Conservation (phyloP, 768 basidiomycete species). For the Boletus tylopilopsis region DNA sequence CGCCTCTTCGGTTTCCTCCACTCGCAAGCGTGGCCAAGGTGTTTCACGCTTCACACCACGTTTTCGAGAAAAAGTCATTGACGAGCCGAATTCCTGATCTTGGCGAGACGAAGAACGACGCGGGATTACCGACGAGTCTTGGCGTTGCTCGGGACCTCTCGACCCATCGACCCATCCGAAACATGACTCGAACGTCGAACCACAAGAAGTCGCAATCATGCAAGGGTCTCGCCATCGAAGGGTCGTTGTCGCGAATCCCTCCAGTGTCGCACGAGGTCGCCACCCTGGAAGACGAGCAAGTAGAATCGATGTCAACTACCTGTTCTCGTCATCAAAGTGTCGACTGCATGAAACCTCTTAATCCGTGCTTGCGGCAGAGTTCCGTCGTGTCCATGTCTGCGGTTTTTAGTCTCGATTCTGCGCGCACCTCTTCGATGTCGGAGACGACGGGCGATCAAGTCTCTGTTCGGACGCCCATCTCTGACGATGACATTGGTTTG, state of each 20-base stretch:
- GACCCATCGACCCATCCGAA: too few relatives aligned
- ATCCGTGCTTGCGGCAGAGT: slow-evolving; percentile 12
- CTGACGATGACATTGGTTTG: slow-evolving; percentile 20
- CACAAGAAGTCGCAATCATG: slow-evolving; percentile 13
- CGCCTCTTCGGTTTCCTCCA: slow-evolving; percentile 21
- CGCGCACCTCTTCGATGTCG: neutral
- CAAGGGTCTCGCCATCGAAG: slow-evolving; percentile 6
- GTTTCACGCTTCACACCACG: neutral
- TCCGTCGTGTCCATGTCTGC: too few relatives aligned
- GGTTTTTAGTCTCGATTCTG: too few relatives aligned
- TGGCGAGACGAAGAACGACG: neutral
- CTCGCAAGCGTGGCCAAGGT: slow-evolving; percentile 6
- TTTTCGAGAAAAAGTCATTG: neutral
- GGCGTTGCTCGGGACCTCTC: neutral
- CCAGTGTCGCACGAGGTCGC: neutral
- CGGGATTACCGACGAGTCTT: neutral
- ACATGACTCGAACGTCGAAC: neutral
- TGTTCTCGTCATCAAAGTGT: too few relatives aligned
- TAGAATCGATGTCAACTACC: too few relatives aligned
- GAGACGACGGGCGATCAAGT: slow-evolving; percentile 8
- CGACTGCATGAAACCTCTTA: slow-evolving; percentile 4
- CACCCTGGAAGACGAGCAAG: too few relatives aligned
- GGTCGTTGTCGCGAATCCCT: slow-evolving; percentile 1
- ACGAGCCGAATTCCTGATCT: too few relatives aligned
- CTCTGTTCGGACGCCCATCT: slow-evolving; percentile 17